Base-by-base conservation (phyloP, 768 basidiomycete genomes). In the Lentinula lateritia region DNA sequence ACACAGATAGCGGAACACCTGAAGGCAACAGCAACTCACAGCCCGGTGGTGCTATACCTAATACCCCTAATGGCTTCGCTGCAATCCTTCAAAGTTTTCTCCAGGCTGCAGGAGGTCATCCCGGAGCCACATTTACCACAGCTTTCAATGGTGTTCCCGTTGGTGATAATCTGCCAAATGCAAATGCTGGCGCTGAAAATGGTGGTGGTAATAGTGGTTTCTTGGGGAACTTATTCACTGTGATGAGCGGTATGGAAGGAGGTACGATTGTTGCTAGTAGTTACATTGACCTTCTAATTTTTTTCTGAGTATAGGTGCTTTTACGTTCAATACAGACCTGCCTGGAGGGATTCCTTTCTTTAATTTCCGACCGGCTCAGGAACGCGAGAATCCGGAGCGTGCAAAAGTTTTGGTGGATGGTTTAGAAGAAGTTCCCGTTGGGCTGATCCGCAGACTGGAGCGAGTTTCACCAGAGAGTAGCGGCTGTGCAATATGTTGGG, bases 401-500 rank as follows among this genome's bases (percentile, higher is more conserved):
- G 90, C 89, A 1, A 82, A 80, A 70, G 78, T 74, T 62, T 77
- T 92, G 10, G 71, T 92, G 2, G 78, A 76, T 36, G 89, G 84
- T 1, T 71, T 92, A 3, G 88, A 90, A 52, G 80, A 77, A 41
- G 88, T 92, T 5, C 85, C 88, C 0, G 67, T 77, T 2, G 90
- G 90, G 5, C 73, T 92, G 6, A 81, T 91, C 13, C 77, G 82
- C 67, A 75, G 90, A 42, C 72, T 92, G 60, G 84, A 89, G 67
- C 78, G 83, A 56, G 78, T 82, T 2, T 74, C 74, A 8, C 75
- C 72, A 1, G 68, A 79, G 5, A 74, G 74, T 63, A 71, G 74
- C 9, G 79, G 83, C 13, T 92, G 90, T 68, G 88, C 90, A 1
- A 83, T 92, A 50, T 92, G 90, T 69, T 91, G 88, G 88, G 90